Conservation (phyloP, 1,139 yeast species). For the Saccharomycopsis phalli region DNA sequence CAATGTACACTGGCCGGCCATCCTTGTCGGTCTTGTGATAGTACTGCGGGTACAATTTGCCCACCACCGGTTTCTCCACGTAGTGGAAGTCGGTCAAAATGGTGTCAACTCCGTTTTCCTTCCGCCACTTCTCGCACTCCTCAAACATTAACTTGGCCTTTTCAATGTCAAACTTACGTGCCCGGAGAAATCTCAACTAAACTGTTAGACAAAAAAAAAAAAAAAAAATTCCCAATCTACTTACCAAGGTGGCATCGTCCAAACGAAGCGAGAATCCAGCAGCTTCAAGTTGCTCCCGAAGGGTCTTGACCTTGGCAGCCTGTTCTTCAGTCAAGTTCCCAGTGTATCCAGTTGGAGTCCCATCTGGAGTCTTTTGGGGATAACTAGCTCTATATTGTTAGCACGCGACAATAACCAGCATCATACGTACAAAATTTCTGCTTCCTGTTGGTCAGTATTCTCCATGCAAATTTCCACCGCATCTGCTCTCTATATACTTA, state of each 20-base stretch:
- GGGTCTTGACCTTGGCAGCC: slow-evolving; percentile 44
- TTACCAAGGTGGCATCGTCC: slow-evolving; percentile 73
- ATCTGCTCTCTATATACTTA: not conserved
- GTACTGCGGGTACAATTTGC: slow-evolving; percentile 88
- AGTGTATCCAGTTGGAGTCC: slow-evolving; percentile 51
- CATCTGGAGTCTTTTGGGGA: slow-evolving; percentile 18
- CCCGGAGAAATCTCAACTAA: slow-evolving; percentile 76
- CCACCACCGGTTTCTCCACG: slow-evolving; percentile 83
- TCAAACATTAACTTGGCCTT: slow-evolving; percentile 77
- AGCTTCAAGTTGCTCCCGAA: slow-evolving; percentile 49
- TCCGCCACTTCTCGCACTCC: slow-evolving; percentile 88
- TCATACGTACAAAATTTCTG: slow-evolving; percentile 14
- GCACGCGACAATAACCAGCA: slow-evolving; percentile 3
- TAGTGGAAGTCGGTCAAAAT: slow-evolving; percentile 81
- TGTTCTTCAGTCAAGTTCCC: slow-evolving; percentile 73
- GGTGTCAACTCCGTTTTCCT: slow-evolving; percentile 77
- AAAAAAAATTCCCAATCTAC: too few species aligned
- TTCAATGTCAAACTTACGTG: slow-evolving; percentile 82
- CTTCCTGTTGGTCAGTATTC: slow-evolving; percentile 7
- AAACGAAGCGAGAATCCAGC: slow-evolving; percentile 65
- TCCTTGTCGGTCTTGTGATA: slow-evolving; percentile 95
- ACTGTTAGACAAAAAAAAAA: too few species aligned
- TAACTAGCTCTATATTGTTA: slow-evolving; percentile 18
- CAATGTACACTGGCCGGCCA: slow-evolving; percentile 92
- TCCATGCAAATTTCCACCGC: too few species aligned